Evolutionary conservation across 495 filamentous ascomycete genomes (phyloP).

Genomic region (Daldinia concentrica): DNA sequence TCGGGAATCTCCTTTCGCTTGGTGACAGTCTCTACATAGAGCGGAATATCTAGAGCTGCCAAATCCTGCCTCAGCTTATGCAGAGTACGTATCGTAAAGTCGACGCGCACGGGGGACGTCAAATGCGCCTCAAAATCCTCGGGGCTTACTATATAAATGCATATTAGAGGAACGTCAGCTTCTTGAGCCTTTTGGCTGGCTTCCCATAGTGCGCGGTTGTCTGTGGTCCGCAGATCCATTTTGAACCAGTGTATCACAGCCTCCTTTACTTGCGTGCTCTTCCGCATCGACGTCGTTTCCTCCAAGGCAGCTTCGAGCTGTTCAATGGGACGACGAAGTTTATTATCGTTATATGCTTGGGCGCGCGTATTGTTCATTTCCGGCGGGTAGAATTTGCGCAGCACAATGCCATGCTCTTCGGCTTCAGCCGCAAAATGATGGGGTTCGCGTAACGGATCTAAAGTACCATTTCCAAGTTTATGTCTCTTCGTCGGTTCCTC

Average conservation of each 20-base stretch:
- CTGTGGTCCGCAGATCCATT: slow-evolving; percentile 74
- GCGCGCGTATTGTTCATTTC: slow-evolving; percentile 85
- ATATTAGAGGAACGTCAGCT: slow-evolving; percentile 72
- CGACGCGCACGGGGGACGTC: slow-evolving; percentile 75
- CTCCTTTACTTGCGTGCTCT: slow-evolving; percentile 58
- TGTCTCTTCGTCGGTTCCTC: slow-evolving; percentile 39
- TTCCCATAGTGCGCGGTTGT: slow-evolving; percentile 76
- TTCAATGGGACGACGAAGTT: slow-evolving; percentile 76
- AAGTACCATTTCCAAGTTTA: slow-evolving; percentile 25
- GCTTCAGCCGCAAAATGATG: slow-evolving; percentile 58
- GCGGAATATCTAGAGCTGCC: slow-evolving; percentile 75
- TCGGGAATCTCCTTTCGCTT: slow-evolving; percentile 69
- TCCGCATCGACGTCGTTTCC: slow-evolving; percentile 59
- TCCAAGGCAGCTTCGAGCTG: slow-evolving; percentile 62
- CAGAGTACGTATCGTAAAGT: slow-evolving; percentile 79
- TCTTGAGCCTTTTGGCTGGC: slow-evolving; percentile 74
- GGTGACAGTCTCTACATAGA: slow-evolving; percentile 77
- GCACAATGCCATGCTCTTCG: slow-evolving; percentile 74
- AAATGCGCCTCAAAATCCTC: slow-evolving; percentile 88
- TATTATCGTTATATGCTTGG: slow-evolving; percentile 71
- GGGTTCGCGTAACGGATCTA: slow-evolving; percentile 49
- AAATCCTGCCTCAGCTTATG: slow-evolving; percentile 72
- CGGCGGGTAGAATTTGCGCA: slow-evolving; percentile 82
- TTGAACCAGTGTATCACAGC: slow-evolving; percentile 95
- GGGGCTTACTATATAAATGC: slow-evolving; percentile 82